phyloP scores from a whole-genome alignment of 305 asterid species.

The Fraxinus platypoda region DNA sequence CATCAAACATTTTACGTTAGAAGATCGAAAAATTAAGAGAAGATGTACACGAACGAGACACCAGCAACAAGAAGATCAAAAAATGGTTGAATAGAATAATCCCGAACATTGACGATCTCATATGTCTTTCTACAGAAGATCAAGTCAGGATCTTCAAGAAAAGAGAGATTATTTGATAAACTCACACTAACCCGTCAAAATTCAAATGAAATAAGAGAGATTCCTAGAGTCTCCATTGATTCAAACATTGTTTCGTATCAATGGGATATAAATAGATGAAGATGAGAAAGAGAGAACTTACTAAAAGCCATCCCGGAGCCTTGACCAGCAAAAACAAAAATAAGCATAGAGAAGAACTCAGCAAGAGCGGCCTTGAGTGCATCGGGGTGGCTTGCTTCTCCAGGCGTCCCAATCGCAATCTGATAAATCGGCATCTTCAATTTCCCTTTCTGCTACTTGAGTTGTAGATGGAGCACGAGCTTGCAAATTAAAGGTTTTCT shows the following conservation, averaged over 20 bases:
- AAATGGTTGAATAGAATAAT: background rate
- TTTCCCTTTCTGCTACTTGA: too few species aligned
- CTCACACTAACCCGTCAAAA: background rate
- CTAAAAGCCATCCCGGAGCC: slow-evolving; percentile 13
- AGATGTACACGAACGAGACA: background rate
- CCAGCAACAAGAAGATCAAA: background rate
- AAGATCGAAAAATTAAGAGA: background rate
- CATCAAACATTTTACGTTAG: background rate
- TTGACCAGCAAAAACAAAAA: background rate
- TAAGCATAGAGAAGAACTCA: slow-evolving; percentile 39
- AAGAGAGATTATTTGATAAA: background rate
- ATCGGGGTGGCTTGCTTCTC: slow-evolving; percentile 32
- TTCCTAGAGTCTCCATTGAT: background rate
- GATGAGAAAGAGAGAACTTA: background rate
- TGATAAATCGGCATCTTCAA: slow-evolving; percentile 25
- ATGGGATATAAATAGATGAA: background rate
- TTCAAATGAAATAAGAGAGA: background rate
- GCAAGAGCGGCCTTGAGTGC: slow-evolving; percentile 35
- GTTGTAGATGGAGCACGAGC: too few species aligned
- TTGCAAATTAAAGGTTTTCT: too few species aligned
- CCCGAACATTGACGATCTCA: background rate
- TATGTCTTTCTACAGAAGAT: background rate
- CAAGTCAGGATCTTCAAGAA: background rate
- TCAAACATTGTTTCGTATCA: background rate
- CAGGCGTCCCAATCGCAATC: slow-evolving; percentile 30